These are phyloP conservation scores for Aspergillus hancockii DNA, from an alignment of 495 filamentous ascomycete species.

Conservation along the genomic window DNA sequence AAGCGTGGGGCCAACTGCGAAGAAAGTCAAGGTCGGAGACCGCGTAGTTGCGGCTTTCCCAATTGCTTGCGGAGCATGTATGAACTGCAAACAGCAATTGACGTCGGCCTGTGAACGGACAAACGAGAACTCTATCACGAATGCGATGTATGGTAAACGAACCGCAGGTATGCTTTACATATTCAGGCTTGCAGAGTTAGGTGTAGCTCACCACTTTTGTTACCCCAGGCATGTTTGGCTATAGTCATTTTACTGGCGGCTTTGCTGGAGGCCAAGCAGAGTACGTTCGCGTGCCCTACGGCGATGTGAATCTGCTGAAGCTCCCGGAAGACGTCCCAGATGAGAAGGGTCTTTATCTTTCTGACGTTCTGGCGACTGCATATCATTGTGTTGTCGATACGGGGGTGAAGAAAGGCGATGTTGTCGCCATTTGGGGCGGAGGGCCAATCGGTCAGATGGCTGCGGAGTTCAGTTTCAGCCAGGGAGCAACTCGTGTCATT, in stretches of 20 bases:
- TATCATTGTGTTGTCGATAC: slow-evolving; percentile 86
- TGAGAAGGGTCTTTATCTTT: slow-evolving; percentile 83
- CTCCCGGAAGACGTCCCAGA: slow-evolving; percentile 81
- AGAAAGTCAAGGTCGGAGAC: slow-evolving; percentile 63
- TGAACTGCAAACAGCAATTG: slow-evolving; percentile 74
- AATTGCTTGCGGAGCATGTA: slow-evolving; percentile 71
- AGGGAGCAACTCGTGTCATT: slow-evolving; percentile 76
- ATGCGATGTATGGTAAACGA: slow-evolving; percentile 70
- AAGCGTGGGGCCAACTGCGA: slow-evolving; percentile 61
- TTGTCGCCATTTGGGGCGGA: slow-evolving; percentile 70
- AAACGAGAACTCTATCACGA: slow-evolving; percentile 66
- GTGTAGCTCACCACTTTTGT: background rate
- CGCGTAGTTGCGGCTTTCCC: slow-evolving; percentile 86
- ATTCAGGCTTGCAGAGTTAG: background rate
- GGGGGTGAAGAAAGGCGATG: slow-evolving; percentile 72
- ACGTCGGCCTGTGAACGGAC: slow-evolving; percentile 79
- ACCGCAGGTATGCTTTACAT: slow-evolving; percentile 61
- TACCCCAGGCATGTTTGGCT: slow-evolving; percentile 49
- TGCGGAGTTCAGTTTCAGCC: slow-evolving; percentile 67
- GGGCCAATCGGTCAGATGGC: slow-evolving; percentile 81
- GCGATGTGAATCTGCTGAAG: slow-evolving; percentile 78
- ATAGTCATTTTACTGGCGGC: slow-evolving; percentile 74
- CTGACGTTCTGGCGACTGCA: slow-evolving; percentile 75
- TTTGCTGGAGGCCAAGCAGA: slow-evolving; percentile 91
- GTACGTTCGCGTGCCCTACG: slow-evolving; percentile 80